These are phyloP conservation scores for Monascus purpureus DNA, from an alignment of 495 filamentous ascomycete genomes.

Conservation along the genomic window DNA sequence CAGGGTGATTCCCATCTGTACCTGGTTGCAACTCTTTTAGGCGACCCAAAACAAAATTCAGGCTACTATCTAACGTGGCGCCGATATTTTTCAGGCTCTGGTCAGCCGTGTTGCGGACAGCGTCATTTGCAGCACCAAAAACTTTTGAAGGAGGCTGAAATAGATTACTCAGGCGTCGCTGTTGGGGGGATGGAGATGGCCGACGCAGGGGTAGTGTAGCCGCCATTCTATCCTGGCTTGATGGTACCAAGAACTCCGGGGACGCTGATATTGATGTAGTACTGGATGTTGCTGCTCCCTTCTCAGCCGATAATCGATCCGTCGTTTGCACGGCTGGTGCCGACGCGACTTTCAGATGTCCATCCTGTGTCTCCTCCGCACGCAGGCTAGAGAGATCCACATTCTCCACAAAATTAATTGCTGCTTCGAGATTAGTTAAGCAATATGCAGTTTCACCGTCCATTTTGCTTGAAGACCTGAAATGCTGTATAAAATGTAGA, in stretches of 20 bases:
- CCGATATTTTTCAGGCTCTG: slow-evolving; percentile 83
- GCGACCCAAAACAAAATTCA: slow-evolving; percentile 86
- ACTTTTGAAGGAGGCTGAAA: slow-evolving; percentile 68
- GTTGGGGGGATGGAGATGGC: slow-evolving; percentile 30
- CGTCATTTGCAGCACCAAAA: slow-evolving; percentile 69
- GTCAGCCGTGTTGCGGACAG: slow-evolving; percentile 74
- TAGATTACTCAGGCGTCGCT: slow-evolving; percentile 65
- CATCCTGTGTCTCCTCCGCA: slow-evolving; percentile 57
- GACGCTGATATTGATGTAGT: slow-evolving; percentile 20
- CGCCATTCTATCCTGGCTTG: slow-evolving; percentile 20
- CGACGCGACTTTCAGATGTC: slow-evolving; percentile 44
- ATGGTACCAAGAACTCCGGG: slow-evolving; percentile 19
- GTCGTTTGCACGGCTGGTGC: slow-evolving; percentile 33
- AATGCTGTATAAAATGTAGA: slow-evolving; percentile 83
- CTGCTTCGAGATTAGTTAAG: slow-evolving; percentile 88
- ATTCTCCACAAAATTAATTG: slow-evolving; percentile 92
- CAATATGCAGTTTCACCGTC: slow-evolving; percentile 94
- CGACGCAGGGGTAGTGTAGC: slow-evolving; percentile 28
- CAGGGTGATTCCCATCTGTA: slow-evolving; percentile 20
- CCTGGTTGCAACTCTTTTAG: slow-evolving; percentile 53
- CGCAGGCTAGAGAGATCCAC: slow-evolving; percentile 87
- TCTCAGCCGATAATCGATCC: slow-evolving; percentile 16
- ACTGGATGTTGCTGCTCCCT: slow-evolving; percentile 18
- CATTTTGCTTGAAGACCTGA: slow-evolving; percentile 72
- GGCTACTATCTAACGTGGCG: slow-evolving; percentile 73